Base-by-base conservation (phyloP, 2,329 filamentous ascomycete species). In the Paecilomyces sp. region DNA sequence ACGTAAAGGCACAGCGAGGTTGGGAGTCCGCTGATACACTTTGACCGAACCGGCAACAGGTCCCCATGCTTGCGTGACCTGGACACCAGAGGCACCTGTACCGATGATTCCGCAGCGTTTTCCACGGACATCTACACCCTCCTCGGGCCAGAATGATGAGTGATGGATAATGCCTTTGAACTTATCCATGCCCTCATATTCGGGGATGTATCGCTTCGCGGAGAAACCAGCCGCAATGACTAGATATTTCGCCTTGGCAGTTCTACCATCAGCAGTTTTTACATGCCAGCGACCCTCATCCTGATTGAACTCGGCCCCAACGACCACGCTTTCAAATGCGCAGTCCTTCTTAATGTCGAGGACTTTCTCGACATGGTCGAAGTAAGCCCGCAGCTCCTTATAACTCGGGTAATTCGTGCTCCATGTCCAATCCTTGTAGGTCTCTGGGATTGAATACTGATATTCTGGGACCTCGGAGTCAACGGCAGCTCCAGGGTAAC, bases 71-170 rank as follows among this genome's bases (percentile, higher is more conserved):
- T 88, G 85, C 1, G 82, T 79, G 52, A 87, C 82, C 64, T 89
- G 86, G 1, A 88, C 81, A 0, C 86, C 86, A 0, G 84, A 84
- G 0, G 85, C 83, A 1, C 86, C 86, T 0, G 85, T 88, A 12
- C 87, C 86, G 34, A 89, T 83, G 59, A 88, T 80, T 15, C 81
- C 86, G 56, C 84, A 80, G 18, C 80, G 79, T 69, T 88, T 88
- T 54, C 79, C 80, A 51, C 78, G 78, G 30, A 85, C 79, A 57
- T 83, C 77, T n/a, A 88, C 76, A 4, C 81, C 76, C 3, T 80
- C 73, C 7, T 84, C 77, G 1, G 85, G 84, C 85, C 85, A 87
- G 69, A 83, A 83, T 0, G 83, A 84, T 0, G 83, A 82, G 68
- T 87, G 85, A 65, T 85, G 79, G 12, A 86, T 79, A 15, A 78